A percentile compares a stretch with the other conserved stretches of the same genome.
phyloP scores from a whole-genome alignment of 2,329 filamentous ascomycete species.

The Aspergillus ochraceoroseus region DNA sequence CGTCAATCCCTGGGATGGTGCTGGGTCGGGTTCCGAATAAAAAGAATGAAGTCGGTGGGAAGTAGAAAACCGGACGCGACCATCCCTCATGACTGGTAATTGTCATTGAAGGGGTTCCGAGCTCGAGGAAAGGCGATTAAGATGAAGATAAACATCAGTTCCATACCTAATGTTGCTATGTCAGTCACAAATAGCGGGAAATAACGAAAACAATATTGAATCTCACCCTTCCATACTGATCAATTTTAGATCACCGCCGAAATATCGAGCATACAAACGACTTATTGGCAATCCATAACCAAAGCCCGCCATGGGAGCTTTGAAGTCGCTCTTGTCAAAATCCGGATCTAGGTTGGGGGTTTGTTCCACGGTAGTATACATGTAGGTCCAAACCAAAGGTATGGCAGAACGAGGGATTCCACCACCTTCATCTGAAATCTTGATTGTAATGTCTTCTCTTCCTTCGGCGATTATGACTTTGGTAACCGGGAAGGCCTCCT shows the following conservation, averaged over 20 bases:
- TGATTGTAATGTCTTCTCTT: slow-evolving; percentile 98
- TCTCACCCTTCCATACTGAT: slow-evolving; percentile 97
- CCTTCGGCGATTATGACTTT: slow-evolving; percentile 98
- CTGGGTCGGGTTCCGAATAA: slow-evolving; percentile 33
- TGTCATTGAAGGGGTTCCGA: slow-evolving; percentile 94
- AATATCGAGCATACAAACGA: slow-evolving; percentile 89
- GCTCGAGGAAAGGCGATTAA: slow-evolving; percentile 90
- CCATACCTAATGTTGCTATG: slow-evolving; percentile 64
- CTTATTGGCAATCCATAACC: slow-evolving; percentile 97
- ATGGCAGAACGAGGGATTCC: slow-evolving; percentile 91
- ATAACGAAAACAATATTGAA: slow-evolving; percentile 1
- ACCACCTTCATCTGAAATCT: slow-evolving; percentile 93
- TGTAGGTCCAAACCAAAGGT: slow-evolving; percentile 98
- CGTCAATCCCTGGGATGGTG: slow-evolving; percentile 50
- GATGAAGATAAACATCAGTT: slow-evolving; percentile 95
- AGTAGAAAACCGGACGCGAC: slow-evolving; percentile 46
- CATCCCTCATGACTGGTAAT: slow-evolving; percentile 82
- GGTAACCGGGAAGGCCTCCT: slow-evolving; percentile 91
- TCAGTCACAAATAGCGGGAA: slow-evolving; percentile 18
- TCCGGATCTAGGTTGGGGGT: slow-evolving; percentile 93
- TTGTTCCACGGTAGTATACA: slow-evolving; percentile 98
- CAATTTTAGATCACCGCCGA: slow-evolving; percentile 92
- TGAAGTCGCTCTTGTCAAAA: slow-evolving; percentile 98
- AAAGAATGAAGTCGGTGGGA: slow-evolving; percentile 40
- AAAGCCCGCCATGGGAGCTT: slow-evolving; percentile 97